Evolutionary conservation across 768 basidiomycete genomes (phyloP).

Genomic region (Pholiota microspora): DNA sequence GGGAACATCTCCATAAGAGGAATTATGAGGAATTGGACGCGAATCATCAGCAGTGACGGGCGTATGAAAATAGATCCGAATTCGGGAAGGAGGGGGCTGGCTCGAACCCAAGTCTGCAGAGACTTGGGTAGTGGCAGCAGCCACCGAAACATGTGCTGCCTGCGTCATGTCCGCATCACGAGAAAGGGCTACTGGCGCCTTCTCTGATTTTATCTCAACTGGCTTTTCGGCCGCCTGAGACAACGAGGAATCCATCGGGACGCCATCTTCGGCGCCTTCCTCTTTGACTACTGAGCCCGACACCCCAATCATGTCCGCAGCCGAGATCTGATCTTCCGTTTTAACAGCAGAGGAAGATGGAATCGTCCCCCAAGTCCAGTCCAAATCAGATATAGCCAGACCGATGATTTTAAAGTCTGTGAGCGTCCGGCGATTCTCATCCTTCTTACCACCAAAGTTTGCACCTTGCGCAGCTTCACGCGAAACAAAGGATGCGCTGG

Average conservation of each 20-base stretch:
- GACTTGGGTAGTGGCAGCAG: slow-evolving; percentile 22
- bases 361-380: slow-evolving; percentile 83
- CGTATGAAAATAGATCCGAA: slow-evolving; percentile 91
- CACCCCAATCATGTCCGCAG: slow-evolving; percentile 26
- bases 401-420: slow-evolving; percentile 98
- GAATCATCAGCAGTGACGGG: slow-evolving; percentile 82
- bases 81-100: slow-evolving; percentile 69
- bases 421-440: slow-evolving; percentile 87
- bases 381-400: slow-evolving; percentile 76
- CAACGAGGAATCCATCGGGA: slow-evolving; percentile 14
- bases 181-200: slow-evolving; percentile 24
- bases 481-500: slow-evolving; percentile 37
- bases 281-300: slow-evolving; percentile 31
- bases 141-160: slow-evolving; percentile 27
- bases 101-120: slow-evolving; percentile 30
- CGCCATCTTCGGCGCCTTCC: slow-evolving; percentile 31
- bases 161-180: slow-evolving; percentile 29
- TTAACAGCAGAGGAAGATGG: slow-evolving; percentile 37
- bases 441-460: slow-evolving; percentile 68
- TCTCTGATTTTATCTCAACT: slow-evolving; percentile 26
- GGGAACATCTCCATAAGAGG: slow-evolving; percentile 44
- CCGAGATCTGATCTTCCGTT: slow-evolving; percentile 27
- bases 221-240: slow-evolving; percentile 21
- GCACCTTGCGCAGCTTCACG: slow-evolving; percentile 50
- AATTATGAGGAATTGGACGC: slow-evolving; percentile 65